A percentile compares a stretch with the other conserved stretches of the same genome.
Conservation (phyloP, 495 filamentous ascomycete species). For the Neurospora cerealis region DNA sequence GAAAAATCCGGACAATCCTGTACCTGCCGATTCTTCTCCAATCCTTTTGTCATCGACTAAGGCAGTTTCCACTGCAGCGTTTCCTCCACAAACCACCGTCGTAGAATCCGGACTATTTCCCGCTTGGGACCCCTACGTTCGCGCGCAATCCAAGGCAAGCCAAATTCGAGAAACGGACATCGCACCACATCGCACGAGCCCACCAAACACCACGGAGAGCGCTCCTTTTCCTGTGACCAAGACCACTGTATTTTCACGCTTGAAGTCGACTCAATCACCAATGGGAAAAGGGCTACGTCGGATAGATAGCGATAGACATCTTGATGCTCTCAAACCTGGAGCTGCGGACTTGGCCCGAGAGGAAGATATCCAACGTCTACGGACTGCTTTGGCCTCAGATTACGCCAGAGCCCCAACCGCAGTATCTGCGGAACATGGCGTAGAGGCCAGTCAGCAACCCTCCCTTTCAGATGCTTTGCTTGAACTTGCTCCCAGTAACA, state of each 20-base stretch:
- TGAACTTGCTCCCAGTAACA: not conserved
- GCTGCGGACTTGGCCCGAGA: not conserved
- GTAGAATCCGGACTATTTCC: not conserved
- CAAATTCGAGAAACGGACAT: not conserved
- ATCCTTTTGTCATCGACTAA: not conserved
- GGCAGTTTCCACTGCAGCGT: not conserved
- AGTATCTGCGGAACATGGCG: not conserved
- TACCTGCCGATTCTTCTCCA: not conserved
- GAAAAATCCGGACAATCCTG: not conserved
- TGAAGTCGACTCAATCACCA: not conserved
- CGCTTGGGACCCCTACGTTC: not conserved
- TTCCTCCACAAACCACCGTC: not conserved
- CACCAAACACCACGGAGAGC: not conserved
- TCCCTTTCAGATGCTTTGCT: not conserved
- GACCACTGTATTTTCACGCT: not conserved
- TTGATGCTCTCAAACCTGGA: not conserved
- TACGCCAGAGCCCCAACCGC: not conserved
- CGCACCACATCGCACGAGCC: not conserved
- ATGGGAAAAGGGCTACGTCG: conserved; percentile 4
- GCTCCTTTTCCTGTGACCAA: not conserved
- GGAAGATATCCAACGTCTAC: not conserved
- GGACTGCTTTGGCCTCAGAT: not conserved
- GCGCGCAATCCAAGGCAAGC: not conserved
- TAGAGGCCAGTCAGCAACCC: not conserved
- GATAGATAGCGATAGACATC: conserved; percentile 11